Percentiles rank a stretch among this genome's conserved stretches.
Evolutionary conservation across 306 rosid genomes (phyloP).

Genomic region (Vicia sativa): DNA sequence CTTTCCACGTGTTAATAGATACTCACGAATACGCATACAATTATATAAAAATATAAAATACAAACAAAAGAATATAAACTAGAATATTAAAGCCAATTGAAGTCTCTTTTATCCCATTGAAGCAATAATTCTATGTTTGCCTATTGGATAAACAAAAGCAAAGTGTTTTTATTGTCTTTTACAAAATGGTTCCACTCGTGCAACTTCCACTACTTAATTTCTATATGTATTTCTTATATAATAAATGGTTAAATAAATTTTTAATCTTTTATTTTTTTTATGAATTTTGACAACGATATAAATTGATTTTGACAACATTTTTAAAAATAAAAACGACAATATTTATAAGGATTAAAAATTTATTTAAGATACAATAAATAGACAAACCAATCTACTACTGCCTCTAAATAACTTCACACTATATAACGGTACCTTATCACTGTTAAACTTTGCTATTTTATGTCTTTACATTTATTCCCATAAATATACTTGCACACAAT

Average conservation of each 20-base stretch:
- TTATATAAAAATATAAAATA: slow-evolving; percentile 3
- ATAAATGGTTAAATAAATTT: too few relatives aligned
- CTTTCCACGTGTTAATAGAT: slow-evolving; percentile 11
- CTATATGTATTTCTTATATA: neutral
- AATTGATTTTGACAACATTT: too few relatives aligned
- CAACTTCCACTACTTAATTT: slow-evolving; percentile 33
- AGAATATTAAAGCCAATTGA: neutral
- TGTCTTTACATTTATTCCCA: neutral
- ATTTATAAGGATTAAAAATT: too few relatives aligned
- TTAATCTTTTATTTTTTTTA: too few relatives aligned
- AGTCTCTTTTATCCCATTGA: slow-evolving; percentile 25
- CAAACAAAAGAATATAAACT: neutral
- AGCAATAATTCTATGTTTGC: slow-evolving; percentile 18
- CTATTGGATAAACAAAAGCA: slow-evolving; percentile 26
- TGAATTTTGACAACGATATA: too few relatives aligned
- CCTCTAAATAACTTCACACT: neutral
- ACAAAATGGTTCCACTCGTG: slow-evolving; percentile 20
- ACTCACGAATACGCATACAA: slow-evolving; percentile 7
- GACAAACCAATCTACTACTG: slow-evolving; percentile 32
- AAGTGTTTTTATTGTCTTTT: slow-evolving; percentile 16
- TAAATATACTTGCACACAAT: neutral
- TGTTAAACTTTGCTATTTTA: neutral
- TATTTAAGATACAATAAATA: slow-evolving; percentile 3
- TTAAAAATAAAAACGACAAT: too few relatives aligned
- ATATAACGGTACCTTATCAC: neutral